Conservation (phyloP, 345 rosid species). For the Gossypium mustelinum region DNA sequence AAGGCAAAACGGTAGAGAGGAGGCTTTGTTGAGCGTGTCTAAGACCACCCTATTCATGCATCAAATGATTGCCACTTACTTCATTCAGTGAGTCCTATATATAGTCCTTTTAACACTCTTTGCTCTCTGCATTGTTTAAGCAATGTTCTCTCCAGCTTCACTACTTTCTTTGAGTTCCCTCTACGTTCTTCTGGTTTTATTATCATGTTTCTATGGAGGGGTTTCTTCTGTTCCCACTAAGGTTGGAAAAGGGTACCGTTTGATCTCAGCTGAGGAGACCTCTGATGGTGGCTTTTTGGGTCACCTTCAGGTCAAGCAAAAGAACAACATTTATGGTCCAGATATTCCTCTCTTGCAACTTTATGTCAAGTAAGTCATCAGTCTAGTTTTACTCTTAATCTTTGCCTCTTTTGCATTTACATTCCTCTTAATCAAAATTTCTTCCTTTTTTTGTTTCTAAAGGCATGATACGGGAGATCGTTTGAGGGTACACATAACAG, state of each 20-base stretch:
- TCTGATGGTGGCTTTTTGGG: constrained; percentile 74
- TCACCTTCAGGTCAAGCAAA: constrained; percentile 70
- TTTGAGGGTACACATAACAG: constrained; percentile 81
- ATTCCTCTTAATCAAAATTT: background rate
- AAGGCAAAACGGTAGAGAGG: too few relatives aligned
- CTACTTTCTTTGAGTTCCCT: constrained; percentile 1
- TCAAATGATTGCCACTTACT: background rate
- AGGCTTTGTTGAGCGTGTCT: too few relatives aligned
- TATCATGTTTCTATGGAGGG: constrained; percentile 31
- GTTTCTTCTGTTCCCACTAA: constrained; percentile 32
- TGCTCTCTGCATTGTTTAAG: background rate
- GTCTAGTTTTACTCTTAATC: background rate
- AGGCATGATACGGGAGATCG: constrained; percentile 83
- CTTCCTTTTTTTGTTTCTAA: constrained; percentile 11
- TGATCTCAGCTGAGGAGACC: constrained; percentile 70
- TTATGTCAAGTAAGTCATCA: constrained; percentile 62
- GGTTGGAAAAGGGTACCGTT: constrained; percentile 86
- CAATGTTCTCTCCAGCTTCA: constrained; percentile 17
- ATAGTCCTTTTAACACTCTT: background rate
- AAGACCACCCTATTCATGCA: too few relatives aligned
- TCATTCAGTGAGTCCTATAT: too few relatives aligned
- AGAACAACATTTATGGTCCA: constrained; percentile 71
- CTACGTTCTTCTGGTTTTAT: constrained; percentile 25
- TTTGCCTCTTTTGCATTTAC: background rate
- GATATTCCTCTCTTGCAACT: constrained; percentile 75